Base-by-base conservation (phyloP, 345 rosid genomes). In the Eucalyptus caleyi region DNA sequence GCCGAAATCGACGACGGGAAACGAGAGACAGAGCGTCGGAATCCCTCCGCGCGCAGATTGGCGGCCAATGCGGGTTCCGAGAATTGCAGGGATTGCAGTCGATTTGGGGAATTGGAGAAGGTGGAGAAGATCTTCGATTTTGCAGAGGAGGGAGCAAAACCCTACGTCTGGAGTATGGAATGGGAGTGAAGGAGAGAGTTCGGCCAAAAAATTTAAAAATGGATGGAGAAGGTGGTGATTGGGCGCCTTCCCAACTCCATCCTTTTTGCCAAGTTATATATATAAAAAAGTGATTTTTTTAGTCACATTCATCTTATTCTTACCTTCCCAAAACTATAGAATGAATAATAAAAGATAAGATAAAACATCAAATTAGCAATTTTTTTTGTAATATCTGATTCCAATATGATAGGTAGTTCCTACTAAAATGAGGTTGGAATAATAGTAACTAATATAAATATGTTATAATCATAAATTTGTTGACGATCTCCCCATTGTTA, bases 401-500 rank as follows among this genome's bases (percentile, higher is more conserved):
- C 59, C 59, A 53, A 53, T 53, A 8, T 3, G 11, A 0, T n/a
- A n/a, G 77, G 42, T 69, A 18, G 14, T 9, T 72, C 7, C 24
- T 32, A 32, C 19, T 16, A 18, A 32, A 69, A 69, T 16, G 24
- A 16, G 12, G 45, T 34, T 37, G 82, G 82, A 37, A 72, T 67
- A n/a, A 1, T 37, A 37, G 4, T 34, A 72, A 37, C 13, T 34
- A 34, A 2, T 18, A 19, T 0, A 6, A 37, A 1, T 18, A n/a
- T 16, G 37, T 65, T n/a, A 0, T n/a, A 7, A n/a, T 30, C 4
- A 15, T 6, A 5, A 34, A 9, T 9, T 72, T 34, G 9, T 6
- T 23, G 3, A 37, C 3, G 1, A 11, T 34, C 13, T 72, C 6
- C 3, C 0, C 5, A 5, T n/a, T 19, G 2, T 4, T 72, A 72